Evolutionary conservation across 208 protist genomes (phyloP).

Genomic region (Angomonas ambiguus): DNA sequence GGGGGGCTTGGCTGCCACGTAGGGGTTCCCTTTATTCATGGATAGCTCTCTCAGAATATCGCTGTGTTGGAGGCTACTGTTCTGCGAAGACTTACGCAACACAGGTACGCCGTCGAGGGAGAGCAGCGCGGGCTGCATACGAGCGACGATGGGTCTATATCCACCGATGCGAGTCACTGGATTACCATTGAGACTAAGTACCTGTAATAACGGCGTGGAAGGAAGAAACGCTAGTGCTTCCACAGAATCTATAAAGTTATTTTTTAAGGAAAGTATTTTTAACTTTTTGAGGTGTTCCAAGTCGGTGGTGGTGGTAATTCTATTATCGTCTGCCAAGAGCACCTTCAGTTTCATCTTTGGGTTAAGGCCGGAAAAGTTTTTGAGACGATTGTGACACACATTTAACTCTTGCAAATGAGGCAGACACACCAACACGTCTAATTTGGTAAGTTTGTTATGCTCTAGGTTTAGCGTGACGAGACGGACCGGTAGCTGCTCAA

Average conservation of each 20-base stretch:
- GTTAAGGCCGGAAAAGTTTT: conserved; percentile 44
- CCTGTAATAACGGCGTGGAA: conserved; percentile 40
- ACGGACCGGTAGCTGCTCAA: conserved; percentile 49
- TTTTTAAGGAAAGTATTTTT: conserved; percentile 41
- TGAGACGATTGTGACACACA: conserved; percentile 68
- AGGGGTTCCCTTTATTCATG: too few relatives aligned
- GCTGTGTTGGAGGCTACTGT: neutral
- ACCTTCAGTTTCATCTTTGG: conserved; percentile 45
- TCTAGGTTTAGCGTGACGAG: conserved; percentile 70
- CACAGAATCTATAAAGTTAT: conserved; percentile 72
- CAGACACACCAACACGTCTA: conserved; percentile 59
- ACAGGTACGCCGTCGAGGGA: conserved; percentile 69
- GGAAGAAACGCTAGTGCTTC: conserved; percentile 63
- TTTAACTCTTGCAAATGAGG: conserved; percentile 67
- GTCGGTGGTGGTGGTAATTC: conserved; percentile 36
- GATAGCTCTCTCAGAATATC: too few relatives aligned
- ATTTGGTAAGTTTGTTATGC: conserved; percentile 61
- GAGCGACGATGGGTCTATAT: conserved; percentile 40
- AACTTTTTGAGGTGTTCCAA: conserved; percentile 55
- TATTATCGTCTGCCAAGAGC: conserved; percentile 66
- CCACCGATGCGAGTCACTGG: conserved; percentile 45
- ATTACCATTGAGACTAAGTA: conserved; percentile 53
- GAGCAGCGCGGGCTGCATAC: conserved; percentile 38
- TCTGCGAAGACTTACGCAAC: conserved; percentile 8
- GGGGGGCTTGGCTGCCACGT: neutral